A percentile compares a stretch with the other conserved stretches of the same genome.
Conservation (phyloP, 148 eudicot genomes). For the Camellia sinensis region DNA sequence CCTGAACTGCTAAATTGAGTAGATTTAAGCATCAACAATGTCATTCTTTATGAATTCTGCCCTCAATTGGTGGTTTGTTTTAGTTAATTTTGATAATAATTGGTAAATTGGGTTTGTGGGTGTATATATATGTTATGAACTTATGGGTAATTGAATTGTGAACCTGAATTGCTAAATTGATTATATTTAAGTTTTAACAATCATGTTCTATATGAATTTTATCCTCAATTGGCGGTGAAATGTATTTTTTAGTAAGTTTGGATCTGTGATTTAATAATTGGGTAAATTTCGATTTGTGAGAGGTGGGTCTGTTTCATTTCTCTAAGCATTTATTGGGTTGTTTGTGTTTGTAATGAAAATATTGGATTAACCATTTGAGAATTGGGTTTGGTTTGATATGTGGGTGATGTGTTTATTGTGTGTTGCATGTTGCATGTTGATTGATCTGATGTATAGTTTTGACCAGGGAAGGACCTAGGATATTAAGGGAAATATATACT, state of each 20-base stretch:
- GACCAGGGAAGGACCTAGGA: no score
- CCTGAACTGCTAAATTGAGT: no score
- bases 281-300: neutral
- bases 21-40: no score
- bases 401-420: neutral
- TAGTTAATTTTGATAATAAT: no score
- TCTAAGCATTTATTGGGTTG: neutral
- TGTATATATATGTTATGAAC: no score
- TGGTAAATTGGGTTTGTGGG: no score
- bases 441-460: slow-evolving; percentile 1
- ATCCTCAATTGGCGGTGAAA: neutral
- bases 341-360: slow-evolving; percentile 6
- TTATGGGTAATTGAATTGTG: no score
- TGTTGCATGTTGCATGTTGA: neutral
- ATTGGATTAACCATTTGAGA: neutral
- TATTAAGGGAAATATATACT: no score
- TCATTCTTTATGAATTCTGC: no score
- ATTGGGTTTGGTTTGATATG: neutral
- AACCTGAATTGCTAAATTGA: neutral
- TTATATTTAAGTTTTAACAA: neutral
- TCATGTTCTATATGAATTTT: neutral
- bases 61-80: no score
- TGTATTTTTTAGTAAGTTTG: neutral
- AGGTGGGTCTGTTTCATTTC: neutral
- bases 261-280: neutral